Percentiles rank a stretch among this genome's conserved stretches.
phyloP scores from a whole-genome alignment of 441 rosid species.

The Populus hybrid region DNA sequence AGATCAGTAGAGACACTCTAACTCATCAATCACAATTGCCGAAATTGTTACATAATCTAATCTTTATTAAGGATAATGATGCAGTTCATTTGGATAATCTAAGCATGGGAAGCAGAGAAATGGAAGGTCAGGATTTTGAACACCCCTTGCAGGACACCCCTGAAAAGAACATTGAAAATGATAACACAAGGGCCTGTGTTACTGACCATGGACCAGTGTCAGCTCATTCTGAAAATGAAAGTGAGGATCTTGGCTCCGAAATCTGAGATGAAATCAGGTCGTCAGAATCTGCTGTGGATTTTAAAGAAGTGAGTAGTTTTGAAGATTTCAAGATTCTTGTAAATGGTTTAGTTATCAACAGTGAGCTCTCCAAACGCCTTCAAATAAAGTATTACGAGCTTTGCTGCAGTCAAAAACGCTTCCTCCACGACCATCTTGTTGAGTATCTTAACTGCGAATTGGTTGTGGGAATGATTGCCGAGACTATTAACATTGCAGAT shows the following conservation, averaged over 20 bases:
- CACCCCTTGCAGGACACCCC: constrained; percentile 12
- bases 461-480: constrained; percentile 35
- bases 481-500: constrained; percentile 40
- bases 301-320: constrained; percentile 24
- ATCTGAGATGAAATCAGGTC: constrained; percentile 24
- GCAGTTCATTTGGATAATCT: constrained; percentile 19
- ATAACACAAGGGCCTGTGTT: neutral
- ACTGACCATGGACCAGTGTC: neutral
- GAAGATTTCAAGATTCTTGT: constrained; percentile 32
- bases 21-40: neutral
- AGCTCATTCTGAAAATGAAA: constrained; percentile 17
- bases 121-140: constrained; percentile 11
- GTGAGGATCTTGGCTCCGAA: constrained; percentile 17
- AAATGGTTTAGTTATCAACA: constrained; percentile 30
- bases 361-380: constrained; percentile 29
- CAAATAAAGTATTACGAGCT: constrained; percentile 39
- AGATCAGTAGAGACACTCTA: neutral
- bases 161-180: constrained; percentile 12
- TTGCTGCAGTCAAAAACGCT: constrained; percentile 31
- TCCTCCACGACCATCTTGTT: constrained; percentile 36
- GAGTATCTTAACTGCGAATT: constrained; percentile 33
- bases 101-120: neutral
- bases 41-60: neutral
- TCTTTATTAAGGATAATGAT: neutral
- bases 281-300: constrained; percentile 18